Base-by-base conservation (phyloP, 805 yeast species). In the Starmerella sp. region DNA sequence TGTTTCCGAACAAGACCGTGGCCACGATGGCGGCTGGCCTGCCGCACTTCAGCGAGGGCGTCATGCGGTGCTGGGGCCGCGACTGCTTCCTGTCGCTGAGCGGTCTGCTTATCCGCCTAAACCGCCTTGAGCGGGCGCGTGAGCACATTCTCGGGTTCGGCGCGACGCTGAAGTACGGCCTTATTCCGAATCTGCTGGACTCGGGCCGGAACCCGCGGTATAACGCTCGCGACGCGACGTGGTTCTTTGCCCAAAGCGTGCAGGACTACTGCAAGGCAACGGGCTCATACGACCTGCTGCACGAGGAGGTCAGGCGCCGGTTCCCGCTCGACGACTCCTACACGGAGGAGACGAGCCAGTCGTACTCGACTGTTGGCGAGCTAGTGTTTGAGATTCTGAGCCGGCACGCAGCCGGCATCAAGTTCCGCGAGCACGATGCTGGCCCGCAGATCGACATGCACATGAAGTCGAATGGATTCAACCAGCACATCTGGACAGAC, bases 21-120 rank as follows among this genome's bases (percentile, higher is more conserved):
- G 85, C 95, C 2, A 79, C 86, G 43, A 75, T 91, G 79, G 96
- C 97, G 14, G 98, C 98, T 1, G 98, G 97, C 1, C 75, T 91
- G 57, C 98, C 98, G 1, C 97, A 89, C 69, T 91, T 91, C 71
- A 83, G 93, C 66, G 78, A 77, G 56, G 88, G 84, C 60, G 90
- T 85, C 69, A 89, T 91, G 96, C 77, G 98, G 68, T 88, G 96
- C 67, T 91, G 98, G 98, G 98, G 98, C 28, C 78, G 98, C 66
- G 98, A 91, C 69, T 95, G 89, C 0, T 93, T 93, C 67, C 84
- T 91, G 47, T 78, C 96, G 0, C 75, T 85, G 44, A 75, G 96
- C 57, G 98, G 98, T 0, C 73, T 91, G 49, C 70, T 89, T 54
- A 71, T 89, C 29, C 82, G 85, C 0, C 78, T 96, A 0, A 90